Evolutionary conservation across 2,329 filamentous ascomycete genomes (phyloP).

Genomic region (Cytospora piceae): DNA sequence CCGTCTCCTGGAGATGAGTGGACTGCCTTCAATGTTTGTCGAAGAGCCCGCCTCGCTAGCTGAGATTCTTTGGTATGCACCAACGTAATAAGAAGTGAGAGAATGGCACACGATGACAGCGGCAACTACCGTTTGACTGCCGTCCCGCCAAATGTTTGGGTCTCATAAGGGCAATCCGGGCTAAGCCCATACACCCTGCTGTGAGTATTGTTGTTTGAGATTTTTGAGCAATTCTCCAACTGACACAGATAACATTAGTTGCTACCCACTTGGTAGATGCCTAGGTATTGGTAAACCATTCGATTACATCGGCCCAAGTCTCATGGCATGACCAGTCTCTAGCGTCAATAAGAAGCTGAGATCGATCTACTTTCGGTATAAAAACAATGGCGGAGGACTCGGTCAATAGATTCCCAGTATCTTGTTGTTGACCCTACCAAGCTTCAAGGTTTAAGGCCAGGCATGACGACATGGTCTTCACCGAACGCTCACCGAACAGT

Average conservation of each 20-base stretch:
- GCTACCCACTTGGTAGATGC: neutral
- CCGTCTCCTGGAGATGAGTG: too few species aligned
- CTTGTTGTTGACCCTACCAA: too few species aligned
- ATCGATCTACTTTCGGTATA: neutral
- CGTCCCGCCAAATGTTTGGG: slow-evolving; percentile 7
- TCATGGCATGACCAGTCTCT: neutral
- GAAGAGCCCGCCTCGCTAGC: too few species aligned
- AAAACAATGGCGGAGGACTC: neutral
- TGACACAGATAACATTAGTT: neutral
- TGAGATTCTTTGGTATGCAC: too few species aligned
- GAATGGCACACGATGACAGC: slow-evolving; percentile 14
- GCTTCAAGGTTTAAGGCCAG: too few species aligned
- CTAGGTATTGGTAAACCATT: neutral
- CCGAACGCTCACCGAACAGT: too few species aligned
- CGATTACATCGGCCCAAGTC: neutral
- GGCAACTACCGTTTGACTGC: slow-evolving; percentile 16
- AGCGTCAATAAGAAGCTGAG: neutral
- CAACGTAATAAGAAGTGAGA: too few species aligned
- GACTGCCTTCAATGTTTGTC: too few species aligned
- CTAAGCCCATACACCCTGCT: slow-evolving; percentile 4
- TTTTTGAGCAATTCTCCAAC: too few species aligned
- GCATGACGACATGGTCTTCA: too few species aligned
- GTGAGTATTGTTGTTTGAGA: too few species aligned
- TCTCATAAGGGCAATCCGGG: slow-evolving; percentile 1
- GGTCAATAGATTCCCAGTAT: neutral